Evolutionary conservation across 495 filamentous ascomycete species (phyloP), one percentile per base, ranked within the genome.

Genomic region (Gamarada debralockiae): DNA sequence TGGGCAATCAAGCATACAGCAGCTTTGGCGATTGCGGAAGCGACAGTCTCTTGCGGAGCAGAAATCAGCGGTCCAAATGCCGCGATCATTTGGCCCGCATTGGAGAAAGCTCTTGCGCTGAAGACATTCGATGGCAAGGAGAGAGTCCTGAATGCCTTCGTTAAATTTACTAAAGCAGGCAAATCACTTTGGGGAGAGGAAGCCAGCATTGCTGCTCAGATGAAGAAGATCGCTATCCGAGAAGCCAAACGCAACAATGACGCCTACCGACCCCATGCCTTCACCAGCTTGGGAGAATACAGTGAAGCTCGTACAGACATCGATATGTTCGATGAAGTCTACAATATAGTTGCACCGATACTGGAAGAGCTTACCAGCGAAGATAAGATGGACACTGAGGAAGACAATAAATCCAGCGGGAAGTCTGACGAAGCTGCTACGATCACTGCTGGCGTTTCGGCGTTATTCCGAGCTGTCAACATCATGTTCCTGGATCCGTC

Each of bases 71-170:
- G 64, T 12, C 59, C 69, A 2, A 82, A 85, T 39, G 73, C 87
- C 25, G 73, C 78, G 59, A 70, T 75, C 10, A 61, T 96, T 17
- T 98, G 90, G 90, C 89, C 89, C 0, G 79, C 83, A 0, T 72
- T 95, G 20, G 88, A 96, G 38, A 86, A 84, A 61, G 83, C 90
- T 2, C 63, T 96, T 46, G 74, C 78, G 14, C 85, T 95, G 18
- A 97, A 95, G 70, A 95, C 90, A 3, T 98, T 95, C 80, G 83
- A 88, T 9, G 90, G 90, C 8, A 98, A 98, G 69, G 93, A 97
- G 67, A 84, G 80, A 51, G 82, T 97, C 42, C 71, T 97, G n/a
- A 76, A 82, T 51, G 85, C 88, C n/a, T 86, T 95, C 65, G 84
- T 89, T 12, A 81, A 80, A 50, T 91, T 96, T 58, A 80, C 83